These are phyloP conservation scores for Flaveria trinervia DNA, from an alignment of 129 eudicot species.

Conservation along the genomic window DNA sequence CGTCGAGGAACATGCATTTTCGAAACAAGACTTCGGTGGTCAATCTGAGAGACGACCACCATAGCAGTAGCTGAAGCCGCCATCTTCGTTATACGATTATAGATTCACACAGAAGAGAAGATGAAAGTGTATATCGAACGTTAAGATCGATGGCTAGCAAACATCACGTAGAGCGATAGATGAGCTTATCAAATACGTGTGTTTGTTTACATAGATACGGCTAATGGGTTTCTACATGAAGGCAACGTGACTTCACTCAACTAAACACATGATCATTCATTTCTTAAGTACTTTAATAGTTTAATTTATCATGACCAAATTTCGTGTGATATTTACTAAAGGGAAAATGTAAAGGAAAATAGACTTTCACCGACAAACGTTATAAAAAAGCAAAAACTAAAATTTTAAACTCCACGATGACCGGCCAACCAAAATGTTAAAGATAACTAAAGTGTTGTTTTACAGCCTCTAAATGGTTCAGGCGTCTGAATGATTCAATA, in stretches of 20 bases:
- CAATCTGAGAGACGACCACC: background rate
- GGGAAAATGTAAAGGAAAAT: no score
- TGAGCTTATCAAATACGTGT: background rate
- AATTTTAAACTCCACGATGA: no score
- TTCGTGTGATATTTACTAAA: no score
- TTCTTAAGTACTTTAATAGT: background rate
- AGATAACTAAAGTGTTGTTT: no score
- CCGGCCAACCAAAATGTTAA: no score
- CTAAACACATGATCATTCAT: constrained; percentile 4
- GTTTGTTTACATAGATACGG: constrained; percentile 32
- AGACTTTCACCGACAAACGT: no score
- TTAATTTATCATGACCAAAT: background rate
- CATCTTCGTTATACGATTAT: background rate
- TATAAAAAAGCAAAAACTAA: no score
- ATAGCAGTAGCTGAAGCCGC: background rate
- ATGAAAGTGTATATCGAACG: background rate
- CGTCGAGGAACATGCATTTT: background rate
- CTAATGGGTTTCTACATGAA: constrained; percentile 29
- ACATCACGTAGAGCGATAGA: background rate
- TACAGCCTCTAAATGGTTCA: no score
- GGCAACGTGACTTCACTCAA: constrained; percentile 25
- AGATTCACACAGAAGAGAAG: background rate
- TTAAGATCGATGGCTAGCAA: background rate
- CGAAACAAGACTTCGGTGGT: background rate
- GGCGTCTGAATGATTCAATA: no score